phyloP scores from a whole-genome alignment of 192 early-diverging fungal species.

The Pilaira anomala region DNA sequence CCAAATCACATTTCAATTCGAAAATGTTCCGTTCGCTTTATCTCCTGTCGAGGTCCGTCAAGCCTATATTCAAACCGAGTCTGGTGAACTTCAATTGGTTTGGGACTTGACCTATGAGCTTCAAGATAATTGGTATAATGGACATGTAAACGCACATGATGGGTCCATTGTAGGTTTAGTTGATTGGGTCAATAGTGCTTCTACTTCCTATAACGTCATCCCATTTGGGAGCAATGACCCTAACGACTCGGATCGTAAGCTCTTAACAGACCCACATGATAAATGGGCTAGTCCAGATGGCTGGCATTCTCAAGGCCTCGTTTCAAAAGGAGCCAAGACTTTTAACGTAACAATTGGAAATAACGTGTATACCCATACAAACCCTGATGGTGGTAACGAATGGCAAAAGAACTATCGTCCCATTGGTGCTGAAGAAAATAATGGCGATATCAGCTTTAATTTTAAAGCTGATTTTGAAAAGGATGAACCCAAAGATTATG shows the following conservation, averaged over 20 bases:
- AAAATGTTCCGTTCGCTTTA: slow-evolving; percentile 52
- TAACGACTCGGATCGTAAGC: slow-evolving; percentile 53
- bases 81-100: slow-evolving; percentile 60
- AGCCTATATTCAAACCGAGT: slow-evolving; percentile 62
- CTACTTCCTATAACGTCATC: slow-evolving; percentile 67
- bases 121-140: slow-evolving; percentile 78
- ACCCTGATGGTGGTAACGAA: slow-evolving; percentile 64
- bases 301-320: slow-evolving; percentile 64
- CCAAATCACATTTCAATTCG: slow-evolving; percentile 26
- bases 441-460: slow-evolving; percentile 64
- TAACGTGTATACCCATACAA: slow-evolving; percentile 90
- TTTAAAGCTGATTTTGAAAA: slow-evolving; percentile 63
- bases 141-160: slow-evolving; percentile 56
- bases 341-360: slow-evolving; percentile 80
- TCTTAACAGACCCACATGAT: slow-evolving; percentile 55
- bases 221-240: slow-evolving; percentile 83
- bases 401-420: slow-evolving; percentile 83
- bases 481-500: slow-evolving; percentile 63
- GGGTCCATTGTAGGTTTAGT: slow-evolving; percentile 69
- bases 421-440: slow-evolving; percentile 44
- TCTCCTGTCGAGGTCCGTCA: slow-evolving; percentile 57
- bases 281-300: slow-evolving; percentile 59
- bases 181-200: slow-evolving; percentile 80
- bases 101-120: slow-evolving; percentile 84
- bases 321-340: slow-evolving; percentile 22